phyloP scores from a whole-genome alignment of 2,329 filamentous ascomycete genomes.

The Fusarium luffae region DNA sequence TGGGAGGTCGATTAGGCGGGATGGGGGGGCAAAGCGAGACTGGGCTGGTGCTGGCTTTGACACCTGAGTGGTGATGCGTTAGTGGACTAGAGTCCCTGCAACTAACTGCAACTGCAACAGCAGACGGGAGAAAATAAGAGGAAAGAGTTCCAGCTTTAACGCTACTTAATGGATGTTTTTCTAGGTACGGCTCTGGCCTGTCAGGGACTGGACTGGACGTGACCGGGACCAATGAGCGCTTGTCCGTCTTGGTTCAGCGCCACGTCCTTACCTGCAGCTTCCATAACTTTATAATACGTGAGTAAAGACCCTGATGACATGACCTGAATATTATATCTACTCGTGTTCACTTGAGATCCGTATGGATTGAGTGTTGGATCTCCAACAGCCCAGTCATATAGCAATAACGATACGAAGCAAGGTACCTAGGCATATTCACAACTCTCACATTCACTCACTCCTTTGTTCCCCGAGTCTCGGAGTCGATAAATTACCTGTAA shows the following conservation, averaged over 20 bases:
- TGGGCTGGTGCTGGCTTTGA: conserved; percentile 24
- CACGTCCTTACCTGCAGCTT: conserved; percentile 42
- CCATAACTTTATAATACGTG: neutral
- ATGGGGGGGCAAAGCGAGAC: conserved; percentile 28
- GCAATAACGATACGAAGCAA: neutral
- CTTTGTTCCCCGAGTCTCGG: neutral
- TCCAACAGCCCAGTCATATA: neutral
- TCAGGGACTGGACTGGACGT: conserved; percentile 47
- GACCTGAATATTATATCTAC: neutral
- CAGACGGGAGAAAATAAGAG: conserved; percentile 43
- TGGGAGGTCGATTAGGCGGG: conserved; percentile 18
- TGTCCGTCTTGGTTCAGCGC: conserved; percentile 40
- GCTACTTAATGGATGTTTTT: conserved; percentile 21
- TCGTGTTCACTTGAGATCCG: neutral
- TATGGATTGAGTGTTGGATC: neutral
- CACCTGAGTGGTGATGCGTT: conserved; percentile 47
- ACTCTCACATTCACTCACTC: neutral
- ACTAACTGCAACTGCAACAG: conserved; percentile 25
- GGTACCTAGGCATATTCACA: neutral
- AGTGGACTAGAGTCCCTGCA: conserved; percentile 45
- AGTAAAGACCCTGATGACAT: conserved; percentile 30
- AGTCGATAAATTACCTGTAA: neutral
- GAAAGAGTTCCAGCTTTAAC: conserved; percentile 41
- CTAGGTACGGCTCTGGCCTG: conserved; percentile 16
- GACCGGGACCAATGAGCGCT: conserved; percentile 49